A percentile compares a stretch with the other conserved stretches of the same genome.
Evolutionary conservation across 192 early-diverging fungal species (phyloP).

Genomic region (Helicostylum pulchrum): DNA sequence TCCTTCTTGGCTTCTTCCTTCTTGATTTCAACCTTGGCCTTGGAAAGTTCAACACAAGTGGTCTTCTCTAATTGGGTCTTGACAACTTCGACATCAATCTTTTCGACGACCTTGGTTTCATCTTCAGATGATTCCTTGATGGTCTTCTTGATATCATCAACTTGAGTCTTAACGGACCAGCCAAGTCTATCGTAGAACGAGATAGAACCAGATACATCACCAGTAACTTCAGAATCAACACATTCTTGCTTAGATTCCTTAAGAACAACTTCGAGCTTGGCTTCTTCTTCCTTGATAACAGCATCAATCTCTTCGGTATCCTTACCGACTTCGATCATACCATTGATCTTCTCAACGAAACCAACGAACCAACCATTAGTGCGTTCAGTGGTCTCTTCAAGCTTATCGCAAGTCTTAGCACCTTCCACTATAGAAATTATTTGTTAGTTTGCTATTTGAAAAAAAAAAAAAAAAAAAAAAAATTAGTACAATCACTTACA

Average conservation of each 20-base stretch:
- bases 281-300: constrained; percentile 7
- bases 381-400: neutral
- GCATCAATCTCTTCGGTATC: constrained; percentile 7
- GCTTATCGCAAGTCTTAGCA: neutral
- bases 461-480: neutral
- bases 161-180: constrained; percentile 3
- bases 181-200: neutral
- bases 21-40: neutral
- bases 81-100: neutral
- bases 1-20: neutral
- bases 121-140: constrained; percentile 2
- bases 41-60: neutral
- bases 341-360: neutral
- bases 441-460: neutral
- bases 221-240: neutral
- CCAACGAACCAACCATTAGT: constrained; percentile 6
- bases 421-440: neutral
- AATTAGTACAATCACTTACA: neutral
- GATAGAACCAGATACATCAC: neutral
- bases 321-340: neutral
- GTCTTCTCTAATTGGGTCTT: constrained; percentile 1
- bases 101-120: neutral
- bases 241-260: constrained; percentile 7
- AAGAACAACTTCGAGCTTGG: neutral
- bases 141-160: neutral